phyloP scores from a whole-genome alignment of 139 green algal genomes.

The Closterium sp. region DNA sequence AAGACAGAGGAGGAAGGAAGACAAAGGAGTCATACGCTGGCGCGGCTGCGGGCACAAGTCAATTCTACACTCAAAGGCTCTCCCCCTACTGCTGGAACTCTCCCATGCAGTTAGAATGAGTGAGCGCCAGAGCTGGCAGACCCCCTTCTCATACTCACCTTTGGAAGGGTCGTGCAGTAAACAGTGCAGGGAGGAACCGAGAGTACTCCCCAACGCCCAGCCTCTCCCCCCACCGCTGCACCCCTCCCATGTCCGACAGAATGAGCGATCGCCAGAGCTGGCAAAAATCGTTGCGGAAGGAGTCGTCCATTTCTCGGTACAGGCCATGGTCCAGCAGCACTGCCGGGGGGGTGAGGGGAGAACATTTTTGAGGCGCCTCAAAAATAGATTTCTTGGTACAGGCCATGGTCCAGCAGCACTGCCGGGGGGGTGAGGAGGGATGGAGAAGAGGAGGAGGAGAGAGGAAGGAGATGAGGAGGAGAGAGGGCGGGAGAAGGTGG shows the following conservation, averaged over 20 bases:
- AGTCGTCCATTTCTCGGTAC: constrained; percentile 38
- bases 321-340: constrained; percentile 47
- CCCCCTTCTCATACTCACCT: neutral
- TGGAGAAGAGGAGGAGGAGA: neutral
- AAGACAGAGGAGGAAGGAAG: constrained; percentile 38
- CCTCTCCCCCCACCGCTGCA: constrained; percentile 11
- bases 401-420: constrained; percentile 45
- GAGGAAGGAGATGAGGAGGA: neutral
- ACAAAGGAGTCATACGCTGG: too few species aligned
- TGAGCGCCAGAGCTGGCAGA: constrained; percentile 38
- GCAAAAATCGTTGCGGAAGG: constrained; percentile 38
- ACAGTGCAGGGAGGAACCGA: constrained; percentile 29
- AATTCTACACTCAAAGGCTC: too few species aligned
- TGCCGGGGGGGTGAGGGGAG: neutral
- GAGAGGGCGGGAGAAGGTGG: neutral
- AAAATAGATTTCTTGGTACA: constrained; percentile 42
- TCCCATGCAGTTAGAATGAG: constrained; percentile 7
- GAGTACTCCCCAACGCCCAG: constrained; percentile 39
- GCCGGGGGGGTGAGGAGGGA: neutral
- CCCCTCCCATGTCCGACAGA: neutral
- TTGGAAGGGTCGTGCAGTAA: constrained; percentile 27
- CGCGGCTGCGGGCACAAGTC: too few species aligned
- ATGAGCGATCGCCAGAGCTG: constrained; percentile 40
- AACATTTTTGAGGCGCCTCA: too few species aligned
- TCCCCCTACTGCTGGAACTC: constrained; percentile 8